Evolutionary conservation across 2,329 filamentous ascomycete genomes (phyloP).

Genomic region (Paecilomyces formosus): DNA sequence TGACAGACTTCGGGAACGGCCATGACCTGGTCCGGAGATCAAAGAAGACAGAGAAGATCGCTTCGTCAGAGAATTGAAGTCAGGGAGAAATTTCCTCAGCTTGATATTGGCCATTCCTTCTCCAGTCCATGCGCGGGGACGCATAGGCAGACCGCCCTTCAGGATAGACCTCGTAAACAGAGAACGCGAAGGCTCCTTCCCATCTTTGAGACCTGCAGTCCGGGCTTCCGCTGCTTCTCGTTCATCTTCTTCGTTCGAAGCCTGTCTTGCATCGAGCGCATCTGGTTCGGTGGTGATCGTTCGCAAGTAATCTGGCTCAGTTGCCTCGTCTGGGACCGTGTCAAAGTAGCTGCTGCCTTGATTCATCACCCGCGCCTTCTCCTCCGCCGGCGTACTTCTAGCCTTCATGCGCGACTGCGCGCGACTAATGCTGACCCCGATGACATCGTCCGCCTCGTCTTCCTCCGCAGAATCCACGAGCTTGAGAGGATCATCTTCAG

Average conservation of each 20-base stretch:
- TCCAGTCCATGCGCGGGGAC: constrained; percentile 29
- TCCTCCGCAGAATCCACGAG: constrained; percentile 16
- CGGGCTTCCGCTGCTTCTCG: constrained; percentile 5
- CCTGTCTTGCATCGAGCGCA: constrained; percentile 5
- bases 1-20: constrained; percentile 22
- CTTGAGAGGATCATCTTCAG: background rate
- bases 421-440: constrained; percentile 53
- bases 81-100: constrained; percentile 29
- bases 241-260: constrained; percentile 2
- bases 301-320: constrained; percentile 20
- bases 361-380: constrained; percentile 52
- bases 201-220: background rate
- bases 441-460: constrained; percentile 33
- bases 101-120: constrained; percentile 18
- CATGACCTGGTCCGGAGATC: constrained; percentile 12
- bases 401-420: constrained; percentile 51
- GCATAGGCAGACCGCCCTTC: constrained; percentile 23
- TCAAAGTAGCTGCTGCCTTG: constrained; percentile 43
- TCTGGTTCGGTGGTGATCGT: constrained; percentile 28
- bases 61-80: constrained; percentile 23
- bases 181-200: constrained; percentile 13
- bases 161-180: constrained; percentile 28
- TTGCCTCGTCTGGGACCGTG: constrained; percentile 23
- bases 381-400: constrained; percentile 49
- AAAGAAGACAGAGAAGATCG: constrained; percentile 21